Evolutionary conservation across 2,329 filamentous ascomycete species (phyloP).

Genomic region (Aspergillaceae sp.): DNA sequence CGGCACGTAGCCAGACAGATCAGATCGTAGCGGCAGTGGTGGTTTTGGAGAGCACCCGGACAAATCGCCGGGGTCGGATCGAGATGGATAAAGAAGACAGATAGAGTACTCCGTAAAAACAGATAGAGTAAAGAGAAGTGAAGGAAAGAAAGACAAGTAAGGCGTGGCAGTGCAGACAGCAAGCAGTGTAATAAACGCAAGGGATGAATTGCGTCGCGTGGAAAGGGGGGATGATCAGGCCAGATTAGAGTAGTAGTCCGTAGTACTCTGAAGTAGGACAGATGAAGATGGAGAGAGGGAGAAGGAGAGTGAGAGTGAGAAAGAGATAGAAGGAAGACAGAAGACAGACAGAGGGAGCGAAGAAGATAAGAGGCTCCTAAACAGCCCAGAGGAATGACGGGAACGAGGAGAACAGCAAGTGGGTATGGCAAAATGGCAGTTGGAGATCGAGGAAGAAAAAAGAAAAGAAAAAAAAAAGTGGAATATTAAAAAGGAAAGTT

Average conservation of each 20-base stretch:
- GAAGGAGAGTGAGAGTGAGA: conserved; percentile 1
- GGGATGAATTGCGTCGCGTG: conserved; percentile 26
- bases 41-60: neutral
- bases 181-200: conserved; percentile 8
- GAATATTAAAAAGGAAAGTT: too few relatives aligned
- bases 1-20: conserved; percentile 18
- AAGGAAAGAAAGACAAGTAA: neutral
- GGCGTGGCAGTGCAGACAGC: conserved; percentile 18
- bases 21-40: conserved; percentile 13
- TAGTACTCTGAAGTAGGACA: neutral
- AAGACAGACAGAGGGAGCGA: conserved; percentile 1
- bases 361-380: neutral
- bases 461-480: too few relatives aligned
- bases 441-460: neutral
- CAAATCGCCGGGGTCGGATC: neutral
- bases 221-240: conserved; percentile 11
- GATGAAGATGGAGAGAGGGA: neutral
- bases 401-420: conserved; percentile 5
- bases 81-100: neutral
- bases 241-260: neutral
- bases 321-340: conserved; percentile 2
- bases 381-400: neutral
- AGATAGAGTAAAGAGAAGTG: neutral
- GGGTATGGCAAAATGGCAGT: neutral
- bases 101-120: neutral